phyloP scores from a whole-genome alignment of 2,329 filamentous ascomycete genomes.

The Claviceps sp. region DNA sequence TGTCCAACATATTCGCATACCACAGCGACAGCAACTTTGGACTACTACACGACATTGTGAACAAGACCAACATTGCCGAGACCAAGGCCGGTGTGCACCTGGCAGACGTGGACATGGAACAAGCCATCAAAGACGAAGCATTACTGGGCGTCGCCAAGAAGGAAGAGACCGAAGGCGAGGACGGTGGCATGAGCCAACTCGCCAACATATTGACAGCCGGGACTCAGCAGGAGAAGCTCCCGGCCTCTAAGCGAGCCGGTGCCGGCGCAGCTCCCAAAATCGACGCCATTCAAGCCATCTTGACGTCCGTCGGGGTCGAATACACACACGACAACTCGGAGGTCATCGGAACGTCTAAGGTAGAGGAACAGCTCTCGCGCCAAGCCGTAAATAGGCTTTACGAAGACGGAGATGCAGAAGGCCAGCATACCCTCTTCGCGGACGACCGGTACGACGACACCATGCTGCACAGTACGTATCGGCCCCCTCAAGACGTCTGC shows the following conservation, averaged over 20 bases:
- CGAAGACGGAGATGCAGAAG: conserved; percentile 28
- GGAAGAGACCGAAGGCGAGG: conserved; percentile 40
- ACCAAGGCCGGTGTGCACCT: conserved; percentile 73
- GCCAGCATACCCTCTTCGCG: conserved; percentile 44
- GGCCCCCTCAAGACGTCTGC: conserved; percentile 62
- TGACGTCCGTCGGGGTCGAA: conserved; percentile 75
- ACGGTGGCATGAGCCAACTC: conserved; percentile 60
- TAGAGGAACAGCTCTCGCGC: conserved; percentile 75
- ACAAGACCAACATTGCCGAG: conserved; percentile 96
- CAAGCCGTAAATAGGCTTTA: conserved; percentile 53
- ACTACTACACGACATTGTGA: conserved; percentile 85
- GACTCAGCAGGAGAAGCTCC: conserved; percentile 26
- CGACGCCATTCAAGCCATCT: conserved; percentile 78
- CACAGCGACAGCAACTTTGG: conserved; percentile 63
- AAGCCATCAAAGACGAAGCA: conserved; percentile 42
- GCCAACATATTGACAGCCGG: conserved; percentile 38
- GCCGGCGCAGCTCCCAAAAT: conserved; percentile 30
- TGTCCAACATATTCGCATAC: conserved; percentile 76
- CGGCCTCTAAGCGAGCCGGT: conserved; percentile 21
- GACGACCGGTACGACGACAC: conserved; percentile 28
- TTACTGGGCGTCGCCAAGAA: conserved; percentile 28
- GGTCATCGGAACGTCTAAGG: conserved; percentile 79
- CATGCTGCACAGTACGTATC: conserved; percentile 36
- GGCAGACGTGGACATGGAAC: conserved; percentile 59
- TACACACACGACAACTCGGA: conserved; percentile 97